Base-by-base conservation (phyloP, 1,284 basidiomycete species). In the Dichomitus squalens region DNA sequence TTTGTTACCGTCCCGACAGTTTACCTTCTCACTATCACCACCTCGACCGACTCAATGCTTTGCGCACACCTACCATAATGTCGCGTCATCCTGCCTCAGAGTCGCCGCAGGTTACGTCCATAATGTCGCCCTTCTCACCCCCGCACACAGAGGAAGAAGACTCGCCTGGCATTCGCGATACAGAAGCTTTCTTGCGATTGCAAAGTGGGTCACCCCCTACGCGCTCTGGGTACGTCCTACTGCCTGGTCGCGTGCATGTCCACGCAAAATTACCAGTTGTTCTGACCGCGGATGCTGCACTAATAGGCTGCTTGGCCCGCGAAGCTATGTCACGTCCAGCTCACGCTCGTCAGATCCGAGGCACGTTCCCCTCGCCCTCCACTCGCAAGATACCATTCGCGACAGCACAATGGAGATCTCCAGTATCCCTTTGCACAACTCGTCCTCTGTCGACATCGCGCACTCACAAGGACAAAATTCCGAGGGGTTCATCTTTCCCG, bases 401-500 rank as follows among this genome's bases (percentile, higher is more conserved):
- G 76, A 83, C 29, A 79, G 73, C 63, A 90, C 88, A 0, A 78
- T 90, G 67, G 76, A 84, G 57, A 76, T 91, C 3, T 88, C 87
- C 7, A 79, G 76, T 59, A 78, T 87, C 68, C 70, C 76, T 2
- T 73, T 82, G 54, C 72, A 74, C 29, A 59, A 63, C 1, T 65
- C 64, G 21, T 51, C 49, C 27, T 39, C 62, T 6, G 18, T 35
- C 25, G 18, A 36, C 14, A 14, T 35, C 9, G 11, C 27, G 18
- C 35, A 27, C 36, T 27, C 36, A 2, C 36, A 23, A 5, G 25
- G 27, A n/a, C 7, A 38, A 4, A 38, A 41, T 8, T 65, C 59
- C 7, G 67, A 78, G 59, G 68, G 71, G 0, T 76, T 79, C 70
- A 76, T 78, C 62, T 75, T 78, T 57, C 76, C 77, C 1, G 66